Conservation (phyloP, 2,329 filamentous ascomycete genomes). For the Neonectria sp. region DNA sequence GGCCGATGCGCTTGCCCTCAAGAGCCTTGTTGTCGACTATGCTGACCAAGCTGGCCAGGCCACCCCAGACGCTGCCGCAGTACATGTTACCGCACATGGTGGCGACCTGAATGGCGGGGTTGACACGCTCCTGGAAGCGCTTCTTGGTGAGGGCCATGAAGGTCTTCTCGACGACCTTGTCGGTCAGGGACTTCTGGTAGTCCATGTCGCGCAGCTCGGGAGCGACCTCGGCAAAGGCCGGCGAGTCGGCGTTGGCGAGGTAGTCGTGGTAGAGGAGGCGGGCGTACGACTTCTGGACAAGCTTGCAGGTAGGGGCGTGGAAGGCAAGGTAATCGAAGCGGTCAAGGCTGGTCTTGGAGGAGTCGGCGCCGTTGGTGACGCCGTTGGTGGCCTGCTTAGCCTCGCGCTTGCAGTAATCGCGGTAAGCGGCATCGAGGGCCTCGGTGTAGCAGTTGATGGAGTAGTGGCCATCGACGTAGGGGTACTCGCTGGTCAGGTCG, state of each 20-base stretch:
- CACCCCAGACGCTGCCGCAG: slow-evolving; percentile 82
- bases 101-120: slow-evolving; percentile 80
- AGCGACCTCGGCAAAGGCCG: slow-evolving; percentile 81
- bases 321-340: slow-evolving; percentile 88
- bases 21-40: slow-evolving; percentile 74
- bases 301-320: slow-evolving; percentile 90
- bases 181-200: slow-evolving; percentile 83
- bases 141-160: slow-evolving; percentile 90
- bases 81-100: slow-evolving; percentile 83
- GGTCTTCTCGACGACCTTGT: slow-evolving; percentile 89
- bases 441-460: slow-evolving; percentile 86
- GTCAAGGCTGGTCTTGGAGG: slow-evolving; percentile 76
- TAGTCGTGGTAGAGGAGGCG: slow-evolving; percentile 91
- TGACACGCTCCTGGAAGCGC: slow-evolving; percentile 84
- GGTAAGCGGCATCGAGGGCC: slow-evolving; percentile 86
- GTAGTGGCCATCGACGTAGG: slow-evolving; percentile 87
- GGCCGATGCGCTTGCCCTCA: slow-evolving; percentile 79
- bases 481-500: slow-evolving; percentile 89
- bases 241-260: slow-evolving; percentile 76
- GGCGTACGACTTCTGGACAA: slow-evolving; percentile 88
- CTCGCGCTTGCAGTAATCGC: slow-evolving; percentile 84
- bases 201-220: slow-evolving; percentile 83
- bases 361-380: slow-evolving; percentile 59
- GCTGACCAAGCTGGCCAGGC: slow-evolving; percentile 79
- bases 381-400: slow-evolving; percentile 70